These are phyloP conservation scores for Crithidia sp. DNA, from an alignment of 208 protist species.

Conservation along the genomic window DNA sequence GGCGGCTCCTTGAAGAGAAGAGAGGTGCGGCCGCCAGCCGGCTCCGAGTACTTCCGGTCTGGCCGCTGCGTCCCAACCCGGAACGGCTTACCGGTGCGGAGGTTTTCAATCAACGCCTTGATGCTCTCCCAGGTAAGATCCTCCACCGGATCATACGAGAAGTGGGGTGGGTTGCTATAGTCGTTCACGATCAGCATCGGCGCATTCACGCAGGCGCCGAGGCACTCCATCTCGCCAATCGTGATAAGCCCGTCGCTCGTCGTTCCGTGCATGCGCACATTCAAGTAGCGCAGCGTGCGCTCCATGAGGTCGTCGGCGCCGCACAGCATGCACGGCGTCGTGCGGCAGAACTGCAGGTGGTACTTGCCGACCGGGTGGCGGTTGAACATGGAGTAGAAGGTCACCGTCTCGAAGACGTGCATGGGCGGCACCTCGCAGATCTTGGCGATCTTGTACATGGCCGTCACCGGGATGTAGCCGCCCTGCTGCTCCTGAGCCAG, in stretches of 20 bases:
- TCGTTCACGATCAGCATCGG: constrained; percentile 94
- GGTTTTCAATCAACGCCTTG: constrained; percentile 79
- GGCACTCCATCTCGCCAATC: constrained; percentile 95
- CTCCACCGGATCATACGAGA: constrained; percentile 90
- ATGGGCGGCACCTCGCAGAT: constrained; percentile 93
- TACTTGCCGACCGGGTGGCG: constrained; percentile 94
- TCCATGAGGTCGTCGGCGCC: constrained; percentile 90
- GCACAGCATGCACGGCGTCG: constrained; percentile 94
- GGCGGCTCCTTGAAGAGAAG: constrained; percentile 86
- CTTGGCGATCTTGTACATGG: constrained; percentile 95
- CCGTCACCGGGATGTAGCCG: constrained; percentile 92
- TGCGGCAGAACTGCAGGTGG: constrained; percentile 94
- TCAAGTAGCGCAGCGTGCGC: constrained; percentile 79
- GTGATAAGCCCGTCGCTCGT: constrained; percentile 90
- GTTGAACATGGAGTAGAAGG: constrained; percentile 96
- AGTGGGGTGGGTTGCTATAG: constrained; percentile 91
- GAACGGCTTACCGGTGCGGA: constrained; percentile 76
- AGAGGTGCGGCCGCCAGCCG: constrained; percentile 84
- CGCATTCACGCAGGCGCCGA: constrained; percentile 94
- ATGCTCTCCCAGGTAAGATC: constrained; percentile 90
- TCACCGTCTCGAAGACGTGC: constrained; percentile 93
- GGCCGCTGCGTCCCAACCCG: constrained; percentile 76
- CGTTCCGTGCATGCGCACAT: constrained; percentile 85
- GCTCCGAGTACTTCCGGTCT: constrained; percentile 75
- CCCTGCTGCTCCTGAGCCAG: constrained; percentile 92